A percentile compares a stretch with the other conserved stretches of the same genome.
Conservation (phyloP, 2,329 filamentous ascomycete species). For the Monascus ruber region DNA sequence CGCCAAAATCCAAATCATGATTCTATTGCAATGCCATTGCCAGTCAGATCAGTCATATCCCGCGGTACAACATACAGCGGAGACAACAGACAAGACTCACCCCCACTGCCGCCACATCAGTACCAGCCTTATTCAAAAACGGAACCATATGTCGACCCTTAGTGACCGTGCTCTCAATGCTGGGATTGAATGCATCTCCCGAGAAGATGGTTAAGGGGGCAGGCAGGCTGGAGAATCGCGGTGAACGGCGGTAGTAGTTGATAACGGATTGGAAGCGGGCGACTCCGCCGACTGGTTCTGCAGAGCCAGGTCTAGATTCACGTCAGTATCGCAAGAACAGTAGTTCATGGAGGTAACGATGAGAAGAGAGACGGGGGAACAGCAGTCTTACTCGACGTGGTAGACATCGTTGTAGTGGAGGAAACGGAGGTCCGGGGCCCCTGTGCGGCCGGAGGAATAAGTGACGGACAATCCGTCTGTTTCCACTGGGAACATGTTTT, state of each 20-base stretch:
- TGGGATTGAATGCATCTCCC: conserved; percentile 86
- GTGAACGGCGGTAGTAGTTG: conserved; percentile 58
- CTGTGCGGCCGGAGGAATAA: conserved; percentile 31
- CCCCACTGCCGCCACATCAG: conserved; percentile 70
- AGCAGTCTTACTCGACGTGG: conserved; percentile 54
- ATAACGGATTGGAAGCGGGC: conserved; percentile 69
- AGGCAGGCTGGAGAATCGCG: conserved; percentile 52
- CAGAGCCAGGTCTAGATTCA: conserved; percentile 45
- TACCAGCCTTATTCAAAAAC: conserved; percentile 65
- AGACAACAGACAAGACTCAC: conserved; percentile 37
- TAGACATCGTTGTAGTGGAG: conserved; percentile 93
- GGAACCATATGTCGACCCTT: conserved; percentile 89
- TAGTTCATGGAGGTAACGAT: background rate
- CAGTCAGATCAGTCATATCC: conserved; percentile 4
- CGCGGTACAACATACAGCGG: background rate
- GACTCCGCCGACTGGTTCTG: conserved; percentile 73
- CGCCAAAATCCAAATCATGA: conserved; percentile 86
- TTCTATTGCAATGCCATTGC: conserved; percentile 43
- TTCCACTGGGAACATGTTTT: conserved; percentile 17
- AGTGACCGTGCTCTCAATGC: conserved; percentile 75
- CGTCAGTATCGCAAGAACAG: background rate
- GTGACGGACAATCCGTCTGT: conserved; percentile 29
- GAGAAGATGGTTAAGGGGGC: conserved; percentile 71
- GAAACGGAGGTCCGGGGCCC: conserved; percentile 61
- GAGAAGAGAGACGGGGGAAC: background rate